Evolutionary conservation across 768 basidiomycete genomes (phyloP).

Genomic region (Kwoniella botswanensis): DNA sequence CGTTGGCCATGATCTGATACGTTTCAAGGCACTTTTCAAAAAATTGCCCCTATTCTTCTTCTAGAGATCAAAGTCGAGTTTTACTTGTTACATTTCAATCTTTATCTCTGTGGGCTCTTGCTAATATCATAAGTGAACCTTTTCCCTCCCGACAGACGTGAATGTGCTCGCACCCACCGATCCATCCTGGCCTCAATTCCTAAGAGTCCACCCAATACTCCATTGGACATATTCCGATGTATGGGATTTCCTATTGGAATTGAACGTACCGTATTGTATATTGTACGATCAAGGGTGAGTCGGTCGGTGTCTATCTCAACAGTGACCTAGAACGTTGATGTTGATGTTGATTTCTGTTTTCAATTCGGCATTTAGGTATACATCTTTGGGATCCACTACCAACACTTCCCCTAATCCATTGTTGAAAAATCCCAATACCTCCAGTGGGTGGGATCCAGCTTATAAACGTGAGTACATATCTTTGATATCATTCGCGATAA

Average conservation of each 20-base stretch:
- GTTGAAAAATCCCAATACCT: conserved; percentile 58
- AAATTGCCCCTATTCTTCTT: neutral
- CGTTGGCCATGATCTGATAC: too few species aligned
- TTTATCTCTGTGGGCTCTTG: too few species aligned
- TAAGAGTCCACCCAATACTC: conserved; percentile 92
- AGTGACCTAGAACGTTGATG: neutral
- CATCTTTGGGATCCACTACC: conserved; percentile 91
- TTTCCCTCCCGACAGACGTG: conserved; percentile 26
- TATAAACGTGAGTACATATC: conserved; percentile 42
- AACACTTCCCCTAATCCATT: conserved; percentile 95
- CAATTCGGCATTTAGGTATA: conserved; percentile 68
- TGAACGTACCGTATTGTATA: conserved; percentile 81
- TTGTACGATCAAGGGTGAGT: conserved; percentile 89
- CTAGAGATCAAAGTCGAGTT: too few species aligned
- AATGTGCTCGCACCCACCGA: conserved; percentile 69
- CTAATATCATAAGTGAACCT: neutral
- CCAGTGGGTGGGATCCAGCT: conserved; percentile 47
- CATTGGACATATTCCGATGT: conserved; percentile 91
- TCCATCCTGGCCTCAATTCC: conserved; percentile 82
- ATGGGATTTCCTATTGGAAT: conserved; percentile 79
- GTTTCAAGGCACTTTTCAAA: neutral
- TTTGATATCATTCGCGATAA: too few species aligned
- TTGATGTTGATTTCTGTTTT: neutral
- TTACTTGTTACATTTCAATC: too few species aligned
- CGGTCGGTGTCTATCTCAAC: neutral